Evolutionary conservation across 345 rosid species (phyloP), one percentile per base, ranked within the genome.

Genomic region (Psidium friedrichsthalianum): DNA sequence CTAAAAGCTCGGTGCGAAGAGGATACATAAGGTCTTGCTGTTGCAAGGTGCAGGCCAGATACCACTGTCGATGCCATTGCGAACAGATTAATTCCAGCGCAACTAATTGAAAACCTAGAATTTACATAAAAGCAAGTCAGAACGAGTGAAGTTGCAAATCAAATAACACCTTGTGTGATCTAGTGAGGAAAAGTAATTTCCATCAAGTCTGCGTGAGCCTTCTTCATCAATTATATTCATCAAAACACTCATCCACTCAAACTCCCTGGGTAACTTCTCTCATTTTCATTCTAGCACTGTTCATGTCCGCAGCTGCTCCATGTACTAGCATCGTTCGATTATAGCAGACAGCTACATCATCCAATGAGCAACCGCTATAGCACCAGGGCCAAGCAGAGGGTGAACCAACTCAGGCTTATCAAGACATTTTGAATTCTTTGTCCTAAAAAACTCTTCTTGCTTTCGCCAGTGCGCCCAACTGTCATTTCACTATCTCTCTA

Each of bases 51-150:
- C 64, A 95, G 87, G 85, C 94, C 87, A 83, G 93, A 93, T 84
- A 94, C 94, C 82, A 90, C 88, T 83, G 90, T 85, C 40, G 92
- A 92, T 13, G 95, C 94, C 98, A 95, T 95, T 89, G 83, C 90
- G 86, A 88, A 83, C 47, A 86, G 47, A 82, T 61, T 22, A 51
- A 53, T 21, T 47, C 8, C 32, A 83, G 80, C 2, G 1, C 24
- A 36, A 42, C 47, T 2, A 69, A 9, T 18, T 18, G 2, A 69
- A 69, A 40, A 69, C 80, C 80, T 69, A 69, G 25, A 69, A 69
- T 32, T 32, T 32, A 32, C 24, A 11, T 69, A 36, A 40, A 69
- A 69, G 80, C 2, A 18, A 36, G 25, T 69, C 80, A 69, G 47
- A 69, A 69, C 22, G 47, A 69, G 47, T 32, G 47, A 18, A 32